Evolutionary conservation across 345 rosid species (phyloP).

Genomic region (Firmiana major): DNA sequence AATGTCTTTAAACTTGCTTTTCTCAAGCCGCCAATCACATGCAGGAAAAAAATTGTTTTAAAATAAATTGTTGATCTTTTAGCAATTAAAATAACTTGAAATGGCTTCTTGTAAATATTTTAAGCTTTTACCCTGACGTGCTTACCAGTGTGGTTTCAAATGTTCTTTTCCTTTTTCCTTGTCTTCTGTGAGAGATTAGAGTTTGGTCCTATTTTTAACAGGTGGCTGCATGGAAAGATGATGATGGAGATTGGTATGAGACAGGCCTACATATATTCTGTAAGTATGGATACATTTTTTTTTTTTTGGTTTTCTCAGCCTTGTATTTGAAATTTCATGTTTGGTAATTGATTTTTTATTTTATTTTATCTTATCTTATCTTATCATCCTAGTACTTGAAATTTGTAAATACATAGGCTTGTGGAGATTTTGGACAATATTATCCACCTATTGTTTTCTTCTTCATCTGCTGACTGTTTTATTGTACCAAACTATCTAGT

Average conservation of each 20-base stretch:
- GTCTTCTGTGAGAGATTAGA: neutral
- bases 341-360: neutral
- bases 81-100: neutral
- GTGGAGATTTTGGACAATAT: conserved; percentile 6
- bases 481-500: neutral
- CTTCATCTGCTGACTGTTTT: conserved; percentile 5
- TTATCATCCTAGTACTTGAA: neutral
- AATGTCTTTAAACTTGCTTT: neutral
- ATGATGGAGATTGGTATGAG: conserved; percentile 93
- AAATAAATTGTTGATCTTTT: neutral
- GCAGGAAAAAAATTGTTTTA: neutral
- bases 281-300: conserved; percentile 35
- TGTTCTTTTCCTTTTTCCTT: conserved; percentile 6
- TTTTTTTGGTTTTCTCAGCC: neutral
- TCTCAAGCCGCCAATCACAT: neutral
- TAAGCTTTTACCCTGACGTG: neutral
- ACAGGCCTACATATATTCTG: conserved; percentile 95
- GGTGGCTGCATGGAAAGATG: conserved; percentile 98
- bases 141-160: neutral
- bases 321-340: neutral
- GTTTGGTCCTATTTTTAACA: conserved; percentile 23
- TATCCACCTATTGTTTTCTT: neutral
- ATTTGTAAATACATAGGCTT: neutral
- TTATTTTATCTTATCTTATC: neutral
- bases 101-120: neutral